phyloP scores from a whole-genome alignment of 176 grass and related monocot genomes.

The Rhynchospora pubera region DNA sequence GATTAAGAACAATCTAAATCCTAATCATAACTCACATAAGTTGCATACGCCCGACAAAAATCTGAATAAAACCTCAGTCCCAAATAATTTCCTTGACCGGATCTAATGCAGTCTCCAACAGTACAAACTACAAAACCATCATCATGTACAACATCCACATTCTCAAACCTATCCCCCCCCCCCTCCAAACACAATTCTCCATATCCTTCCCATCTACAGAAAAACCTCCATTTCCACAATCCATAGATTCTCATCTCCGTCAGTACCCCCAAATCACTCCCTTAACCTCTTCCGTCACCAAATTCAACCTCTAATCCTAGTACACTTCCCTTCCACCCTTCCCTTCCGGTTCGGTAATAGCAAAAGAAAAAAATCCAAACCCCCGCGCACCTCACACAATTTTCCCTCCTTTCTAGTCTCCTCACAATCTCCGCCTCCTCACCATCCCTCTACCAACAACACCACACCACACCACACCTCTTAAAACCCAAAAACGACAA shows the following conservation, averaged over 20 bases:
- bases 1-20: too few species aligned
- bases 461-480: not conserved
- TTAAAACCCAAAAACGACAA: conserved; percentile 1
- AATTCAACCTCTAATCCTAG: not conserved
- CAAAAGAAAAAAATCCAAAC: conserved; percentile 32
- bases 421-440: conserved; percentile 21
- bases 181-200: not conserved
- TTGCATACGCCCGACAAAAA: too few species aligned
- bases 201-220: not conserved
- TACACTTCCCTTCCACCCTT: not conserved
- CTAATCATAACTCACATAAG: too few species aligned
- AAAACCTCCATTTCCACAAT: not conserved
- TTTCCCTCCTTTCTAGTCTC: conserved; percentile 1
- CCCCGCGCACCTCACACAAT: conserved; percentile 19
- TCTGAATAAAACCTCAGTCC: too few species aligned
- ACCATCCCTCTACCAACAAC: conserved; percentile 26
- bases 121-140: not conserved
- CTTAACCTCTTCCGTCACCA: not conserved
- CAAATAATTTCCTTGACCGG: too few species aligned
- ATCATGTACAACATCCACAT: not conserved
- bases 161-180: not conserved
- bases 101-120: not conserved
- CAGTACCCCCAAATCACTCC: not conserved
- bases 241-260: not conserved
- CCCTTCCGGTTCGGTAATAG: not conserved